These are phyloP conservation scores for Porodaedalea pini DNA, from an alignment of 1,284 basidiomycete species.

Conservation along the genomic window DNA sequence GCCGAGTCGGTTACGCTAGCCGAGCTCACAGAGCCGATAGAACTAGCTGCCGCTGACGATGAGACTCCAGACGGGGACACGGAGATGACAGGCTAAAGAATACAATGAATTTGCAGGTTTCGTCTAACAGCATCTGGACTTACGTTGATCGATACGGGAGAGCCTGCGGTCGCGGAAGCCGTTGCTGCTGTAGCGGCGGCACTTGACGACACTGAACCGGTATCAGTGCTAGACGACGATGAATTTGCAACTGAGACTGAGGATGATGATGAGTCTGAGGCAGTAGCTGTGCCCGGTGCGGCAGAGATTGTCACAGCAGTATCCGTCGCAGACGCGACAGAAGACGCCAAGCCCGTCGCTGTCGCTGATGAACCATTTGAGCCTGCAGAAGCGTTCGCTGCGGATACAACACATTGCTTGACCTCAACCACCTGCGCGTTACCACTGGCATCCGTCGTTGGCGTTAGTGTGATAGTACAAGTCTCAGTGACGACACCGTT, in stretches of 20 bases:
- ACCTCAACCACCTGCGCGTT: constrained; percentile 51
- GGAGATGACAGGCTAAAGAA: constrained; percentile 14
- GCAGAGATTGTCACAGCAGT: constrained; percentile 15
- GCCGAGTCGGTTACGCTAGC: background rate
- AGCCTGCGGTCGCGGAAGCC: background rate
- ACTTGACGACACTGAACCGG: constrained; percentile 8
- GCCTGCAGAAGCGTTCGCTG: constrained; percentile 5
- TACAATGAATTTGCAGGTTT: background rate
- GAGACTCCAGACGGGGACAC: constrained; percentile 13
- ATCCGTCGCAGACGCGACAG: constrained; percentile 12
- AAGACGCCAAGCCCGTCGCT: constrained; percentile 10
- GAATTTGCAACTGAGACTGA: background rate
- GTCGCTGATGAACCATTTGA: constrained; percentile 13
- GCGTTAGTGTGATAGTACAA: constrained; percentile 62
- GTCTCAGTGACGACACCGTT: constrained; percentile 48
- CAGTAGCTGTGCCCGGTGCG: background rate
- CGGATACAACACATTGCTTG: constrained; percentile 47
- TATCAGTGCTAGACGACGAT: background rate
- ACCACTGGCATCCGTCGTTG: constrained; percentile 43
- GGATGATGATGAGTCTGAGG: background rate
- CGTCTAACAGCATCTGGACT: no score
- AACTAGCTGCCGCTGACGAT: background rate
- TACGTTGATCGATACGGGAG: constrained; percentile 10
- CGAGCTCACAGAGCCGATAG: background rate
- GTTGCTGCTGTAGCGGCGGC: background rate